These are phyloP conservation scores for Halenospora varia DNA, from an alignment of 495 filamentous ascomycete genomes.

Conservation along the genomic window DNA sequence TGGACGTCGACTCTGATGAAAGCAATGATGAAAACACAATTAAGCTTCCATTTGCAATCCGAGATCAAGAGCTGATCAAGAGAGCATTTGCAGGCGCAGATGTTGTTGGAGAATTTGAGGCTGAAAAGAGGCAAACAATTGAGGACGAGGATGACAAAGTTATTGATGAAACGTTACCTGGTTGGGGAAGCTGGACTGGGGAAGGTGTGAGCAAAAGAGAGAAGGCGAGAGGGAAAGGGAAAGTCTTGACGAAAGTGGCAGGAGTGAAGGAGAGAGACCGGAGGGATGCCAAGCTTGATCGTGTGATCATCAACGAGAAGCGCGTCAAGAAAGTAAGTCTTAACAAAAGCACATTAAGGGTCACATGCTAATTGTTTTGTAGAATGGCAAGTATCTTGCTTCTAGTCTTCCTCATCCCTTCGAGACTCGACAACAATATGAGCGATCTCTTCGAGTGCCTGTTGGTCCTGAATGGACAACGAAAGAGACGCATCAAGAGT, in stretches of 20 bases:
- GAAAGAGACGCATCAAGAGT: slow-evolving; percentile 84
- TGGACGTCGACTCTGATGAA: slow-evolving; percentile 49
- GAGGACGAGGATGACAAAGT: slow-evolving; percentile 83
- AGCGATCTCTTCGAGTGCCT: slow-evolving; percentile 79
- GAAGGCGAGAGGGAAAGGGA: slow-evolving; percentile 51
- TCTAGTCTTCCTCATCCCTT: slow-evolving; percentile 78
- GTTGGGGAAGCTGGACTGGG: slow-evolving; percentile 90
- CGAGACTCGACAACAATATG: slow-evolving; percentile 84
- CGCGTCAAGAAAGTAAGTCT: slow-evolving; percentile 74
- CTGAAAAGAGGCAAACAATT: slow-evolving; percentile 70
- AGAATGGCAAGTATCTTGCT: slow-evolving; percentile 88
- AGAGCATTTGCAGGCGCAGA: slow-evolving; percentile 87
- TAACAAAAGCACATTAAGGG: background rate
- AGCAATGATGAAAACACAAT: slow-evolving; percentile 34
- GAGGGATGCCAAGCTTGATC: slow-evolving; percentile 74
- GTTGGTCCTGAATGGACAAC: slow-evolving; percentile 93
- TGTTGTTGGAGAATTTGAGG: slow-evolving; percentile 75
- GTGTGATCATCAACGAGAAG: slow-evolving; percentile 93
- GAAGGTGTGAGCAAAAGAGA: slow-evolving; percentile 65
- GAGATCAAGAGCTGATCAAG: slow-evolving; percentile 77
- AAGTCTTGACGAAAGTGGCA: slow-evolving; percentile 60
- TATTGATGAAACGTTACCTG: slow-evolving; percentile 79
- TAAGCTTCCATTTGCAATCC: slow-evolving; percentile 58
- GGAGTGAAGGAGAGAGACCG: slow-evolving; percentile 75
- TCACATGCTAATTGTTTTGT: slow-evolving; percentile 7